Conservation (phyloP, 2,329 filamentous ascomycete species). For the Epichloe bromicola region DNA sequence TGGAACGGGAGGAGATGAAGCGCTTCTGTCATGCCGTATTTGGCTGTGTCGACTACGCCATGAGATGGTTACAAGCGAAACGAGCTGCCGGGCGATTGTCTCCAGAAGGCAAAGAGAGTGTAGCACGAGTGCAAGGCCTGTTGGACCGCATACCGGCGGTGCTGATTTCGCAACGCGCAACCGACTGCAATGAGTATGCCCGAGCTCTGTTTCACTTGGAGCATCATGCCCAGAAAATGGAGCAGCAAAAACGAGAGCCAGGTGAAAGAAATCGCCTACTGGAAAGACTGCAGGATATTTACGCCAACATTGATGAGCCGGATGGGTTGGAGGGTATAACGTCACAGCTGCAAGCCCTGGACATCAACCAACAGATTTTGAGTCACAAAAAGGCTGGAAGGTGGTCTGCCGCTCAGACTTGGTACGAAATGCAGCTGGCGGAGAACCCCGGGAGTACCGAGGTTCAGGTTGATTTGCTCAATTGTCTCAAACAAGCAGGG, state of each 20-base stretch:
- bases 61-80: conserved; percentile 77
- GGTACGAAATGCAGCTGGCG: conserved; percentile 86
- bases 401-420: conserved; percentile 91
- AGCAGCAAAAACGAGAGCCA: conserved; percentile 30
- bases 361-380: conserved; percentile 84
- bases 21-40: conserved; percentile 88
- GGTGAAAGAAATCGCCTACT: conserved; percentile 53
- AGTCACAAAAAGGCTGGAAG: conserved; percentile 86
- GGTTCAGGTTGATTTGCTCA: conserved; percentile 69
- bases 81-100: conserved; percentile 17
- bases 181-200: conserved; percentile 90
- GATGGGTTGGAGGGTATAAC: conserved; percentile 94
- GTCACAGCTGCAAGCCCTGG: conserved; percentile 70
- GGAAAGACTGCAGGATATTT: conserved; percentile 78
- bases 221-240: conserved; percentile 57
- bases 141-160: conserved; percentile 58
- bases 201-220: conserved; percentile 91
- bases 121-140: conserved; percentile 35
- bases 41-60: conserved; percentile 78
- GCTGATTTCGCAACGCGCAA: conserved; percentile 63
- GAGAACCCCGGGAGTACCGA: conserved; percentile 66
- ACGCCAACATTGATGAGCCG: conserved; percentile 93
- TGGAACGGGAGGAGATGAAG: conserved; percentile 62
- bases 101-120: conserved; percentile 32
- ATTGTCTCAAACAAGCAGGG: conserved; percentile 86